phyloP scores from a whole-genome alignment of 176 grass and related monocot species.

The Musa beccarii region DNA sequence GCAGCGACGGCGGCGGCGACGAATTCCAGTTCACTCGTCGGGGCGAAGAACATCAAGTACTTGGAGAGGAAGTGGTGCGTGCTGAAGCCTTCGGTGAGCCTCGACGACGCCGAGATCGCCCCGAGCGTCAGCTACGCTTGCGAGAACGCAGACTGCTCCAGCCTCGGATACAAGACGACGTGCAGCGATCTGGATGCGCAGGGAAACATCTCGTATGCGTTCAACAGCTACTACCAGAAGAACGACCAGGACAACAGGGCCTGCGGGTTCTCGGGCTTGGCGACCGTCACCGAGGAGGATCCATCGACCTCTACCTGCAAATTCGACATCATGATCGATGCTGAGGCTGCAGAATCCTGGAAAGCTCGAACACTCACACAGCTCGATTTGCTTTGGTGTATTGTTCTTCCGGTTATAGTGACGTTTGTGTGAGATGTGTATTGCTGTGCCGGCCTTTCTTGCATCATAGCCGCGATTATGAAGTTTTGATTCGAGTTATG shows the following conservation, averaged over 20 bases:
- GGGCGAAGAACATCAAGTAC: slow-evolving; percentile 10
- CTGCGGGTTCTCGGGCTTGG: slow-evolving; percentile 11
- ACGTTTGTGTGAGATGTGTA: neutral
- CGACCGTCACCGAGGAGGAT: slow-evolving; percentile 2
- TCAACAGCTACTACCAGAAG: slow-evolving; percentile 21
- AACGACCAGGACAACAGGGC: slow-evolving; percentile 14
- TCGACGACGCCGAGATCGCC: neutral
- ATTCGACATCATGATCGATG: slow-evolving; percentile 16
- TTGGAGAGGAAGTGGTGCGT: slow-evolving; percentile 11
- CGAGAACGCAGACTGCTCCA: slow-evolving; percentile 7
- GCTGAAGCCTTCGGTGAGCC: slow-evolving; percentile 10
- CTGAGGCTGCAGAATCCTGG: neutral
- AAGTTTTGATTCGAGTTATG: neutral
- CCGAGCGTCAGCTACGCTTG: slow-evolving; percentile 9
- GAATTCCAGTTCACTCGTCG: neutral
- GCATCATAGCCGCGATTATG: neutral
- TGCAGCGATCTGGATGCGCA: slow-evolving; percentile 1
- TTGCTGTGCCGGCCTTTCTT: neutral
- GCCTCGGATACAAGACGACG: slow-evolving; percentile 19
- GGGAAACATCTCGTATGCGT: slow-evolving; percentile 17
- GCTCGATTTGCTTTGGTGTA: neutral
- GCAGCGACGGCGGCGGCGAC: no score
- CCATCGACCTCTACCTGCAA: slow-evolving; percentile 13
- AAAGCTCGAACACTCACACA: neutral
- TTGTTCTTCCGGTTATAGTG: neutral